Percentiles rank a stretch among this genome's conserved stretches.
Conservation (phyloP, 768 basidiomycete genomes). For the Leccinellum luteum region DNA sequence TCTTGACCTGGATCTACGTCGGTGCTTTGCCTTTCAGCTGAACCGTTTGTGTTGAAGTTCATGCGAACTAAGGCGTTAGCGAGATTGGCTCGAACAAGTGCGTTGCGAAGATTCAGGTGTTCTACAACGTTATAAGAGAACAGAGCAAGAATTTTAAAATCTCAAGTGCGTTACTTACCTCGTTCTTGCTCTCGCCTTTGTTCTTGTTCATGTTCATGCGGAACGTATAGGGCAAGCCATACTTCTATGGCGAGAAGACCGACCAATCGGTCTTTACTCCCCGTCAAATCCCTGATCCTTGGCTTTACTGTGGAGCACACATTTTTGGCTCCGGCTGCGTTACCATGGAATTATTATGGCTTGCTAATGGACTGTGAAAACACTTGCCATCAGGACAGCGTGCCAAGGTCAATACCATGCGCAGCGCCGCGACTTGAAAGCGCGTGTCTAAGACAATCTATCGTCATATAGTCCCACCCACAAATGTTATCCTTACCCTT, state of each 20-base stretch:
- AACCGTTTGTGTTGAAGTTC: background rate
- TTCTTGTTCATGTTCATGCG: background rate
- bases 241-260: slow-evolving; percentile 23
- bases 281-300: slow-evolving; percentile 16
- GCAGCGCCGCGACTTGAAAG: slow-evolving; percentile 17
- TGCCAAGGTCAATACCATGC: slow-evolving; percentile 15
- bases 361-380: background rate
- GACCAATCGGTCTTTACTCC: slow-evolving; percentile 4
- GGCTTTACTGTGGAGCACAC: slow-evolving; percentile 10
- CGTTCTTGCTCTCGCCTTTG: background rate
- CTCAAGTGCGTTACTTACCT: slow-evolving; percentile 1
- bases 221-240: slow-evolving; percentile 12
- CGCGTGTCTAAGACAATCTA: slow-evolving; percentile 4
- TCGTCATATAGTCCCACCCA: background rate
- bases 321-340: background rate
- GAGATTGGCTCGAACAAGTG: slow-evolving; percentile 17
- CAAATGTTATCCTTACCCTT: slow-evolving; percentile 4
- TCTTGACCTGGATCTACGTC: background rate
- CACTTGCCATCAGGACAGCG: slow-evolving; percentile 11
- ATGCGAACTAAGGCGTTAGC: slow-evolving; percentile 15
- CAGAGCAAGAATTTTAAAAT: too few species aligned
- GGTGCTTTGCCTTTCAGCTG: background rate
- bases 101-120: slow-evolving; percentile 7
- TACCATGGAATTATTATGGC: too few species aligned
- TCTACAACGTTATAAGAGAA: slow-evolving; percentile 1